Evolutionary conservation across 768 basidiomycete species (phyloP).

Genomic region (Amanita muscaria): DNA sequence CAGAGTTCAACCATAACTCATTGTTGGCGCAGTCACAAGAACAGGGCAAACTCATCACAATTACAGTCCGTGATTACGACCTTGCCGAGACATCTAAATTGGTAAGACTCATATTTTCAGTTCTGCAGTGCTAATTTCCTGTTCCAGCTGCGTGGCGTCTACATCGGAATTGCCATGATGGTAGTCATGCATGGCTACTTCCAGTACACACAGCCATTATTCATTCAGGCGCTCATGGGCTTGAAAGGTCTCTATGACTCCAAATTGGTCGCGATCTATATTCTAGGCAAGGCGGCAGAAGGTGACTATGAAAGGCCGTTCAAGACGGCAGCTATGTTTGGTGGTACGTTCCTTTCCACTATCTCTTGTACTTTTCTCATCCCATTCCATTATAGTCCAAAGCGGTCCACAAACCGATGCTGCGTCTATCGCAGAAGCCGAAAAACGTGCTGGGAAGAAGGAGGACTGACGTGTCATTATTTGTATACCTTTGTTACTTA

Average conservation of each 20-base stretch:
- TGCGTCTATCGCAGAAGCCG: conserved; percentile 80
- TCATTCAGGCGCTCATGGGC: conserved; percentile 94
- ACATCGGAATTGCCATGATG: conserved; percentile 81
- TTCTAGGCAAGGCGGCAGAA: conserved; percentile 69
- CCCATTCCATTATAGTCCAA: conserved; percentile 7
- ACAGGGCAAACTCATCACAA: conserved; percentile 72
- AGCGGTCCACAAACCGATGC: conserved; percentile 67
- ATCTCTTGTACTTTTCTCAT: neutral
- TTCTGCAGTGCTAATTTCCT: neutral
- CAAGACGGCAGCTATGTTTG: conserved; percentile 68
- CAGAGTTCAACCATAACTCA: neutral
- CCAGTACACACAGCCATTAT: conserved; percentile 92
- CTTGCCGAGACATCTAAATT: conserved; percentile 80
- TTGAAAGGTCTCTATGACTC: conserved; percentile 85
- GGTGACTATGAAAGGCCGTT: conserved; percentile 90
- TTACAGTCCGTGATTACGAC: conserved; percentile 92
- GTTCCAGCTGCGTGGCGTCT: conserved; percentile 52
- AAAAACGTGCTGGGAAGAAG: conserved; percentile 82
- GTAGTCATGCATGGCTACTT: conserved; percentile 88
- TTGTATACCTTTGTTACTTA: conserved; percentile 10
- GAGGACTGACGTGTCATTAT: conserved; percentile 25
- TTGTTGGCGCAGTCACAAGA: conserved; percentile 39
- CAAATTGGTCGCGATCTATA: conserved; percentile 73
- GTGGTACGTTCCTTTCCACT: conserved; percentile 33
- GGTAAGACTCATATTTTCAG: conserved; percentile 25